These are phyloP conservation scores for Pichiaceae sp. DNA, from an alignment of 1,139 yeast genomes.

Conservation along the genomic window DNA sequence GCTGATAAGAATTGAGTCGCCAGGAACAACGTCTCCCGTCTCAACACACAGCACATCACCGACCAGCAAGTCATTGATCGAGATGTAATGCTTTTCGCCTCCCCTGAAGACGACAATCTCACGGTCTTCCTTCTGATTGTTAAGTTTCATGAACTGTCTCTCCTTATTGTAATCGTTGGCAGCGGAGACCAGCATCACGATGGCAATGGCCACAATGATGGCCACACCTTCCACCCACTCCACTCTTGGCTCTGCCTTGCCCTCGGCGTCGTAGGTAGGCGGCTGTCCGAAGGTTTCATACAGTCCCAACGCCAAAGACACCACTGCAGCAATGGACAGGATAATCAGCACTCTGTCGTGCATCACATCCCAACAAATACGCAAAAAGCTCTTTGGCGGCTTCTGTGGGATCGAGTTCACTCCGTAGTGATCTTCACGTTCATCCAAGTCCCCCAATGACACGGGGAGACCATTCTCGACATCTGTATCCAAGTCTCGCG, in stretches of 20 bases:
- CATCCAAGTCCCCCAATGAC: conserved; percentile 22
- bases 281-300: conserved; percentile 90
- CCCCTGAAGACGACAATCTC: conserved; percentile 68
- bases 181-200: conserved; percentile 90
- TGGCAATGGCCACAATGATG: conserved; percentile 80
- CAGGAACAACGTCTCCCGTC: conserved; percentile 93
- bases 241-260: conserved; percentile 65
- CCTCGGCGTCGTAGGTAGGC: conserved; percentile 68
- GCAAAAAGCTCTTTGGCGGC: conserved; percentile 56
- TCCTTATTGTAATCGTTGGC: conserved; percentile 95
- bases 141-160: conserved; percentile 80
- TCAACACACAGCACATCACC: conserved; percentile 80
- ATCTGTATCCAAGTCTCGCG: conserved; percentile 31
- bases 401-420: conserved; percentile 63
- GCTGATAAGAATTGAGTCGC: conserved; percentile 68
- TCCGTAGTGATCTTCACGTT: conserved; percentile 49
- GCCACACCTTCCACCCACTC: conserved; percentile 99
- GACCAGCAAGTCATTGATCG: conserved; percentile 69
- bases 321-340: conserved; percentile 75
- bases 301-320: conserved; percentile 83
- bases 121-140: conserved; percentile 81
- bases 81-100: conserved; percentile 59
- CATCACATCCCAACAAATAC: conserved; percentile 73
- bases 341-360: conserved; percentile 86
- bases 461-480: conserved; percentile 35